Percentiles rank a stretch among this genome's conserved stretches.
Conservation (phyloP, 257 asterid species). For the Henckelia pumila region DNA sequence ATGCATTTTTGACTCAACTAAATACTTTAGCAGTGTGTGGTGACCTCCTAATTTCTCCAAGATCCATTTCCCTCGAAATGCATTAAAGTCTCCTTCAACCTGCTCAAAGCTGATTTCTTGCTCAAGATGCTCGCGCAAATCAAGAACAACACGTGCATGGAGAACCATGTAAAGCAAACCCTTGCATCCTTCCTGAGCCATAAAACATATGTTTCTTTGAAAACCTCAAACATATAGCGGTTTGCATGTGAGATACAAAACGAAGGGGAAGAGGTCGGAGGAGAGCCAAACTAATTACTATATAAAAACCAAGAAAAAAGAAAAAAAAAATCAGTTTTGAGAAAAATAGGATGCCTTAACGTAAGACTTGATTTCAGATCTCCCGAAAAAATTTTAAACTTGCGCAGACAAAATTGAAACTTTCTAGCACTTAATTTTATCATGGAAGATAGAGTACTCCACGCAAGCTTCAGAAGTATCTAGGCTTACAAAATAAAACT, state of each 20-base stretch:
- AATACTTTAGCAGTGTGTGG: conserved; percentile 78
- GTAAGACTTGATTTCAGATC: not conserved
- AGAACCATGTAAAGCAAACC: conserved; percentile 92
- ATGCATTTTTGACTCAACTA: conserved; percentile 91
- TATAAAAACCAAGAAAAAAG: too few species aligned
- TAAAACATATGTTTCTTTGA: conserved; percentile 2
- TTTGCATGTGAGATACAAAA: conserved; percentile 1
- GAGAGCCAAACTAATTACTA: not conserved
- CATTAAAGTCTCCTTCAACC: conserved; percentile 90
- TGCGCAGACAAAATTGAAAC: not conserved
- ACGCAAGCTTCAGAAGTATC: not conserved
- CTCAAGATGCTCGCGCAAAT: conserved; percentile 68
- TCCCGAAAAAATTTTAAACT: not conserved
- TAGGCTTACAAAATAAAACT: not conserved
- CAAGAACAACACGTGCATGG: conserved; percentile 93
- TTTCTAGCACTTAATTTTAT: not conserved
- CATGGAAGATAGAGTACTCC: not conserved
- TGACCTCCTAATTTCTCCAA: conserved; percentile 90
- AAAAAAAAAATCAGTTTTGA: not conserved
- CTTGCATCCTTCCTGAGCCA: conserved; percentile 93
- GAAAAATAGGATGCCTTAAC: not conserved
- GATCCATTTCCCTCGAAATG: conserved; percentile 87
- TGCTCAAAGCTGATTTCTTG: conserved; percentile 88
- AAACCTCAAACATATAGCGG: not conserved
- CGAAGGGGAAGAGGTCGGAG: too few species aligned